Percentiles rank a stretch among this genome's conserved stretches.
phyloP scores from a whole-genome alignment of 768 basidiomycete species.

The button mushroom (Agaricus bisporus) region DNA sequence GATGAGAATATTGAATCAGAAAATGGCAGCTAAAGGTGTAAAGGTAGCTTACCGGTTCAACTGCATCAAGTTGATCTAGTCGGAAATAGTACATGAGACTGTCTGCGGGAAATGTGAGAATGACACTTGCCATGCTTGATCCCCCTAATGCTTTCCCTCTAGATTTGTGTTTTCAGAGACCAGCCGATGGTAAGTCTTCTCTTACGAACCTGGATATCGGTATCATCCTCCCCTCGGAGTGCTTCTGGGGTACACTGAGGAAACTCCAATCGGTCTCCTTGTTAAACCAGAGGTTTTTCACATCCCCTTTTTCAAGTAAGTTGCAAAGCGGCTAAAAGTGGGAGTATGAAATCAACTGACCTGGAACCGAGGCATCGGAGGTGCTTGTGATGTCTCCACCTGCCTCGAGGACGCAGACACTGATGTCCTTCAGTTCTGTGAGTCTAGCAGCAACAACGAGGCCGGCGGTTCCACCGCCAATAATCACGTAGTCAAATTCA shows the following conservation, averaged over 20 bases:
- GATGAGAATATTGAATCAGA: neutral
- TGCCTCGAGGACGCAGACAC: constrained; percentile 46
- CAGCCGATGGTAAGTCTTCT: too few species aligned
- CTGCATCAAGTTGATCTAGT: constrained; percentile 11
- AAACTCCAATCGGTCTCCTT: too few species aligned
- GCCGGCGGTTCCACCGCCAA: constrained; percentile 45
- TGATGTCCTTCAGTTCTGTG: constrained; percentile 34
- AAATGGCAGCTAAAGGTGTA: neutral
- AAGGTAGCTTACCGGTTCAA: constrained; percentile 11
- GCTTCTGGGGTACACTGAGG: too few species aligned
- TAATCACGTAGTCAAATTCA: constrained; percentile 23
- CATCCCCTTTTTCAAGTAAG: constrained; percentile 15
- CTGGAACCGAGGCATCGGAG: constrained; percentile 34
- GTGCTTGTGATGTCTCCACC: constrained; percentile 39
- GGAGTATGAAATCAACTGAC: neutral
- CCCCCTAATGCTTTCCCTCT: too few species aligned
- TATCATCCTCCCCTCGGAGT: too few species aligned
- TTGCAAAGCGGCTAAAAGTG: too few species aligned
- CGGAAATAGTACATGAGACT: constrained; percentile 10
- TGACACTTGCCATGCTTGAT: too few species aligned
- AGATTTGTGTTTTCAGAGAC: too few species aligned
- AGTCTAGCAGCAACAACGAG: constrained; percentile 43
- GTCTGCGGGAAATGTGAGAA: too few species aligned
- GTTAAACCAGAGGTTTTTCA: constrained; percentile 15
- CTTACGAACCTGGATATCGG: too few species aligned